Evolutionary conservation across 192 early-diverging fungal species (phyloP).

Genomic region (Coemansia sp.): DNA sequence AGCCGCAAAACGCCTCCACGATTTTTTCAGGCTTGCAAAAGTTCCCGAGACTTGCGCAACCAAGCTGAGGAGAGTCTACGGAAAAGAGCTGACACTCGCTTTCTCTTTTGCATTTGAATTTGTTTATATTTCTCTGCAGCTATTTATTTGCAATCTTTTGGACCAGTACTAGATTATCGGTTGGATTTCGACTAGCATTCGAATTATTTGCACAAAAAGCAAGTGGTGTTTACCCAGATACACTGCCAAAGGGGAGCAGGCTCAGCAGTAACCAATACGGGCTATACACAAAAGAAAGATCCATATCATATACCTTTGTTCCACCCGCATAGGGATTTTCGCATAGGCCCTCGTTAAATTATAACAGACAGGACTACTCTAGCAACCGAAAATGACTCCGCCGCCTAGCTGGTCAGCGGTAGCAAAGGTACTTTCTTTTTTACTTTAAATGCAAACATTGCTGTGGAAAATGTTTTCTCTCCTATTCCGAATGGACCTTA

Average conservation of each 20-base stretch:
- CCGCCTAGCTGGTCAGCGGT: conserved; percentile 37
- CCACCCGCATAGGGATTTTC: not conserved
- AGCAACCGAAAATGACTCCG: not conserved
- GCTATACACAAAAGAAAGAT: not conserved
- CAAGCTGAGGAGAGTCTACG: too few species aligned
- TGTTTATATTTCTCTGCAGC: not conserved
- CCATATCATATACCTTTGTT: not conserved
- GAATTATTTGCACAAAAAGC: not conserved
- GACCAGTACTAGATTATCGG: not conserved
- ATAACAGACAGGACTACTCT: not conserved
- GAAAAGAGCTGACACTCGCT: too few species aligned
- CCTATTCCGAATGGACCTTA: not conserved
- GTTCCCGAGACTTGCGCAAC: too few species aligned
- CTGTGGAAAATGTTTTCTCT: not conserved
- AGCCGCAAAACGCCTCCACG: too few species aligned
- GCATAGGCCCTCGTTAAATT: not conserved
- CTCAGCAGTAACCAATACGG: not conserved
- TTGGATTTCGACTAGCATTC: not conserved
- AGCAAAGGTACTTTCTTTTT: conserved; percentile 50
- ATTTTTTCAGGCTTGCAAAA: too few species aligned
- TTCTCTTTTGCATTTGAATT: not conserved
- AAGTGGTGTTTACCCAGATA: not conserved
- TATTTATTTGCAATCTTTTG: not conserved
- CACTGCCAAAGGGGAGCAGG: not conserved
- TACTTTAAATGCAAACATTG: not conserved